Conservation (phyloP, 2,329 filamentous ascomycete species). For the Alternaria metachromatica region DNA sequence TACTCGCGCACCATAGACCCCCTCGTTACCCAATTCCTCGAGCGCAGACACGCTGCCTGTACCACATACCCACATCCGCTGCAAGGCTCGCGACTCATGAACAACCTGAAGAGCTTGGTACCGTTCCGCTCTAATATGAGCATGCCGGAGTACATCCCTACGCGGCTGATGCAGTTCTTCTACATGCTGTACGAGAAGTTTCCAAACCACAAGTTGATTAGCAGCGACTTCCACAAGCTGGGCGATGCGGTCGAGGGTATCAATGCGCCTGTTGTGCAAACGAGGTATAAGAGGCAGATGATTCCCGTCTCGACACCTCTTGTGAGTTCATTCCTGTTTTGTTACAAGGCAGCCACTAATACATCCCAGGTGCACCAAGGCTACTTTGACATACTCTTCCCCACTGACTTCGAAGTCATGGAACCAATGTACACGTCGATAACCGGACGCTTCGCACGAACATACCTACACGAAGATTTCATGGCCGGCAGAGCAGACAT, state of each 20-base stretch:
- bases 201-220: slow-evolving; percentile 84
- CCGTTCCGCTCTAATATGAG: slow-evolving; percentile 81
- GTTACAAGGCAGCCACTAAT: neutral
- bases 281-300: slow-evolving; percentile 82
- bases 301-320: slow-evolving; percentile 90
- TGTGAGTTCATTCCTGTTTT: slow-evolving; percentile 62
- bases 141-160: slow-evolving; percentile 90
- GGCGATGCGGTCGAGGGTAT: slow-evolving; percentile 83
- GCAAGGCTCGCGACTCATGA: slow-evolving; percentile 60
- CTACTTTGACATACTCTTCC: slow-evolving; percentile 98
- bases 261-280: slow-evolving; percentile 96
- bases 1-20: slow-evolving; percentile 84
- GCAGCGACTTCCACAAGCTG: slow-evolving; percentile 87
- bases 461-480: slow-evolving; percentile 88
- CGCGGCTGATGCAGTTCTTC: slow-evolving; percentile 95
- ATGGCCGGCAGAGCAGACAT: slow-evolving; percentile 88
- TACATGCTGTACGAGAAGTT: slow-evolving; percentile 88
- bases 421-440: slow-evolving; percentile 92
- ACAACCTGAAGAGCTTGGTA: slow-evolving; percentile 67
- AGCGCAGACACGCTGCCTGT: slow-evolving; percentile 78
- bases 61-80: slow-evolving; percentile 68
- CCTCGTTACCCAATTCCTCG: slow-evolving; percentile 79
- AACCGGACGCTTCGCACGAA: slow-evolving; percentile 87
- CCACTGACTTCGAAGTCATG: slow-evolving; percentile 89
- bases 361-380: slow-evolving; percentile 83